Evolutionary conservation across 768 basidiomycete genomes (phyloP).

Genomic region (Scleroderma bovista): DNA sequence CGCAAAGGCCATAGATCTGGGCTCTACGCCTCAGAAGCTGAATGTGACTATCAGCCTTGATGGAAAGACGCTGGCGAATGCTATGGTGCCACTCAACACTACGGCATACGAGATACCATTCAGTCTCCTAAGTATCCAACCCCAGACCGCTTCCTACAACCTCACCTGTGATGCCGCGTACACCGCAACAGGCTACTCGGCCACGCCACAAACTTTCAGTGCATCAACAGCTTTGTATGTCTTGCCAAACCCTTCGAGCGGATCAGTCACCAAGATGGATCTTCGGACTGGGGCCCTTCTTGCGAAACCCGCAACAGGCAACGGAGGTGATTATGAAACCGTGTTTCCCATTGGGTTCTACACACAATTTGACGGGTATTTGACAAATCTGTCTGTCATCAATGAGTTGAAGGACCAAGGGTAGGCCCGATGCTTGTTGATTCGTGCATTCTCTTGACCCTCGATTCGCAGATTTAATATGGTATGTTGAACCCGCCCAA

Average conservation of each 20-base stretch:
- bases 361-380: conserved; percentile 36
- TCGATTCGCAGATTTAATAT: conserved; percentile 17
- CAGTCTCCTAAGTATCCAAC: conserved; percentile 40
- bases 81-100: conserved; percentile 46
- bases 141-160: conserved; percentile 31
- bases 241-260: conserved; percentile 44
- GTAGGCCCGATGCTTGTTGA: conserved; percentile 7
- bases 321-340: conserved; percentile 43
- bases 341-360: conserved; percentile 44
- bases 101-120: conserved; percentile 47
- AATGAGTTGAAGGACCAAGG: conserved; percentile 29
- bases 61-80: conserved; percentile 38
- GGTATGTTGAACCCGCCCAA: conserved; percentile 20
- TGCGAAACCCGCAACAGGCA: conserved; percentile 47
- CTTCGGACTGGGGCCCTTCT: conserved; percentile 52
- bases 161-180: conserved; percentile 23
- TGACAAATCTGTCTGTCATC: conserved; percentile 21
- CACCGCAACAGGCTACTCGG: conserved; percentile 31
- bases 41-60: conserved; percentile 42
- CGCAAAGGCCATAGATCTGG: conserved; percentile 37
- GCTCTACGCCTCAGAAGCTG: conserved; percentile 18
- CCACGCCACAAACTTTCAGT: conserved; percentile 37
- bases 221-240: conserved; percentile 42
- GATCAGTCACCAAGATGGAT: conserved; percentile 61
- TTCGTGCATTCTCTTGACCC: background rate